phyloP scores from a whole-genome alignment of 306 rosid species.

The Cicer cuneatum region DNA sequence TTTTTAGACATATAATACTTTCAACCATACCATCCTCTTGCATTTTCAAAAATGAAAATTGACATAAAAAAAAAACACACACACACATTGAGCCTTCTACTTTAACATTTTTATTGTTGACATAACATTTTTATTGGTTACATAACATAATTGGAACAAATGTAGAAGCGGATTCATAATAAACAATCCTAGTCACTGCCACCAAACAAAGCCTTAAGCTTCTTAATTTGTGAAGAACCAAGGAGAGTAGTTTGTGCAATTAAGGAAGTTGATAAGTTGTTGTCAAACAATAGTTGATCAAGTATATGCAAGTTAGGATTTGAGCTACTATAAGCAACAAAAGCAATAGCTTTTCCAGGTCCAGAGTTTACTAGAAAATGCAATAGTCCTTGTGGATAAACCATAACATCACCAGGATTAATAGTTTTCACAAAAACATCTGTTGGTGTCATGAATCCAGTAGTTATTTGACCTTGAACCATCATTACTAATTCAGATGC shows the following conservation, averaged over 20 bases:
- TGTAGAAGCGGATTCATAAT: too few relatives aligned
- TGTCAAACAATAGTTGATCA: constrained; percentile 64
- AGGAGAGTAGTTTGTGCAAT: constrained; percentile 62
- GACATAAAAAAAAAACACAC: background rate
- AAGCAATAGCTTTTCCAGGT: constrained; percentile 49
- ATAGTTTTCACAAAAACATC: constrained; percentile 52
- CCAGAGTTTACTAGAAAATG: constrained; percentile 70
- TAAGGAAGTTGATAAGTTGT: constrained; percentile 50
- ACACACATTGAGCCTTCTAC: background rate
- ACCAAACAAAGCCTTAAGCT: constrained; percentile 44
- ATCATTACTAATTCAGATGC: constrained; percentile 59
- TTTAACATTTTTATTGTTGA: background rate
- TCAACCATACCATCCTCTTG: background rate
- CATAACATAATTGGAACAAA: background rate
- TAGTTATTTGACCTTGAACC: constrained; percentile 53
- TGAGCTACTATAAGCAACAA: constrained; percentile 59
- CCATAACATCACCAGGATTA: constrained; percentile 58
- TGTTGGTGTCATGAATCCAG: constrained; percentile 61
- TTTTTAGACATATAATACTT: too few relatives aligned
- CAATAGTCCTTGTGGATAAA: constrained; percentile 69
- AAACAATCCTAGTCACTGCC: background rate
- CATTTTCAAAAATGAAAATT: background rate
- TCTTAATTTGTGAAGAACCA: constrained; percentile 58
- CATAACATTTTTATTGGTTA: background rate
- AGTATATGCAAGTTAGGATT: constrained; percentile 70